Evolutionary conservation across 1,284 basidiomycete species (phyloP).

Genomic region (Leccinum pachyderme): DNA sequence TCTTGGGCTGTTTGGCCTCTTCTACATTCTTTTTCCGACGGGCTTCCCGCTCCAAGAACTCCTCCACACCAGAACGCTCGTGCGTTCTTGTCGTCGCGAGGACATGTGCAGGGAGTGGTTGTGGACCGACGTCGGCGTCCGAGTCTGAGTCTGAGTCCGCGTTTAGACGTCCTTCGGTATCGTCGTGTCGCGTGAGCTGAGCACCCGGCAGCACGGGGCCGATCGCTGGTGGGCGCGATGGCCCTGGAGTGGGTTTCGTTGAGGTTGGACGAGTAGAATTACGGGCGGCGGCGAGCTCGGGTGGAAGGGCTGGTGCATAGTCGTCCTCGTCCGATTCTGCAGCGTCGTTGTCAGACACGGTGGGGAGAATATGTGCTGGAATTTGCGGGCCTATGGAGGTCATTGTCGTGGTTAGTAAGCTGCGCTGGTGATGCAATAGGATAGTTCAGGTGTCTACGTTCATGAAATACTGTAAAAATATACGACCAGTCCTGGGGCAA

Average conservation of each 20-base stretch:
- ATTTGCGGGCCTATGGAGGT: conserved; percentile 50
- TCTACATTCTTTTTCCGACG: conserved; percentile 64
- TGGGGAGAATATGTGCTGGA: conserved; percentile 26
- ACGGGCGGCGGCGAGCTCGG: conserved; percentile 49
- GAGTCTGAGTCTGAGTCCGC: conserved; percentile 47
- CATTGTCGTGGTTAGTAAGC: conserved; percentile 27
- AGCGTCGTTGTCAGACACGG: conserved; percentile 29
- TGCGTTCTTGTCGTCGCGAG: conserved; percentile 36
- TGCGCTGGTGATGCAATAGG: conserved; percentile 17
- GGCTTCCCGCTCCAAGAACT: conserved; percentile 83
- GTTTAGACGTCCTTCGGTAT: conserved; percentile 24
- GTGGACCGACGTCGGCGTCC: conserved; percentile 77
- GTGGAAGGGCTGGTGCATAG: conserved; percentile 63
- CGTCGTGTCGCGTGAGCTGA: conserved; percentile 33
- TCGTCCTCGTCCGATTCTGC: conserved; percentile 59
- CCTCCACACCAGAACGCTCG: conserved; percentile 52
- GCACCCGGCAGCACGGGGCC: conserved; percentile 41
- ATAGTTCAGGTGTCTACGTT: conserved; percentile 24
- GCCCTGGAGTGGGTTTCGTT: conserved; percentile 16
- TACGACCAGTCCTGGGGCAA: conserved; percentile 10
- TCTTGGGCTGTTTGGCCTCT: conserved; percentile 73
- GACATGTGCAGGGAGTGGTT: conserved; percentile 53
- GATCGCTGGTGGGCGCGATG: conserved; percentile 31
- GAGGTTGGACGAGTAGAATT: conserved; percentile 15
- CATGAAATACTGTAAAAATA: conserved; percentile 19